phyloP scores from a whole-genome alignment of 1,284 basidiomycete species.

The Macrocybe sp. region DNA sequence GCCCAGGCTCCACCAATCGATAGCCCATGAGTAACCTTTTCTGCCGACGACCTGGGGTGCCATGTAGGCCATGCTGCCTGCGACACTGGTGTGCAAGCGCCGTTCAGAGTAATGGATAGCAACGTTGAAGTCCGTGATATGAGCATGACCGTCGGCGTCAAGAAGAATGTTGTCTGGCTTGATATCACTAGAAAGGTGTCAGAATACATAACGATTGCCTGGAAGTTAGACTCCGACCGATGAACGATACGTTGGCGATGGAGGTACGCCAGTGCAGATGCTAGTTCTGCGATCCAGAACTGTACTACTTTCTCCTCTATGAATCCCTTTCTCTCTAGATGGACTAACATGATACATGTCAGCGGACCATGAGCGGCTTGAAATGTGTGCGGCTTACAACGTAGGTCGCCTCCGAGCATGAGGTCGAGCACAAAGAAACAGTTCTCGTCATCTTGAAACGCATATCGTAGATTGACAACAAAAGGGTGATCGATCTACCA shows the following conservation, averaged over 20 bases:
- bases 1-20: constrained; percentile 96
- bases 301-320: constrained; percentile 80
- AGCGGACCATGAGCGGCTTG: constrained; percentile 17
- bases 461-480: constrained; percentile 91
- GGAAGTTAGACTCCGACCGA: constrained; percentile 48
- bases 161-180: constrained; percentile 97
- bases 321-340: constrained; percentile 76
- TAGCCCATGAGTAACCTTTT: constrained; percentile 81
- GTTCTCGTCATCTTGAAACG: constrained; percentile 97
- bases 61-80: constrained; percentile 99
- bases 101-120: constrained; percentile 94
- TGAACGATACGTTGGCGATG: constrained; percentile 93
- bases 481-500: constrained; percentile 89
- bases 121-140: constrained; percentile 98
- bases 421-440: constrained; percentile 97
- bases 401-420: constrained; percentile 93
- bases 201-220: too few relatives aligned
- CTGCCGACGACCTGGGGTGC: constrained; percentile 84
- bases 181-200: constrained; percentile 59
- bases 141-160: constrained; percentile 89
- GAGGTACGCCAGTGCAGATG: constrained; percentile 83
- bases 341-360: constrained; percentile 52
- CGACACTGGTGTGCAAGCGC: constrained; percentile 84
- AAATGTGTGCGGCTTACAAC: constrained; percentile 58
- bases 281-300: constrained; percentile 90